Percentiles rank a stretch among this genome's conserved stretches.
Conservation (phyloP, 495 filamentous ascomycete species). For the Podospora tetraspora region DNA sequence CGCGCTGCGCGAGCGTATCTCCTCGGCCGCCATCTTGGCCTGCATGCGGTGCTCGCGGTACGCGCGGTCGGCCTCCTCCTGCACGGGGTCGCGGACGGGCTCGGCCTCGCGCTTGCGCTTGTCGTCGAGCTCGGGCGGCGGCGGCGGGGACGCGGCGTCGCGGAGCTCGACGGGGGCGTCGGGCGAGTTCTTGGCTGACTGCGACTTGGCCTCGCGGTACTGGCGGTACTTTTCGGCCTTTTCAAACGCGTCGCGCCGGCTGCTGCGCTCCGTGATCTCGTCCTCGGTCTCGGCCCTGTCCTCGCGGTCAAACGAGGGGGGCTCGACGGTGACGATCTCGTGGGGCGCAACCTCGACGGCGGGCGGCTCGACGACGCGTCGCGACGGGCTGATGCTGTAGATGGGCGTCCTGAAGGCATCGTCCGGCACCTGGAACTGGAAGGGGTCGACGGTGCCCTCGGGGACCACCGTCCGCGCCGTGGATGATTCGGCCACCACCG, state of each 20-base stretch:
- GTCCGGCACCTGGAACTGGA: slow-evolving; percentile 46
- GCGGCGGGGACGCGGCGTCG: background rate
- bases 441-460: slow-evolving; percentile 39
- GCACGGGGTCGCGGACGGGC: slow-evolving; percentile 37
- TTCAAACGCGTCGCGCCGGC: slow-evolving; percentile 41
- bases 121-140: slow-evolving; percentile 6
- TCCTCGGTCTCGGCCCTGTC: slow-evolving; percentile 11
- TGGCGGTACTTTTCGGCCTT: slow-evolving; percentile 32
- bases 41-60: slow-evolving; percentile 48
- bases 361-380: slow-evolving; percentile 32
- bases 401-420: slow-evolving; percentile 43
- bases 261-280: slow-evolving; percentile 27
- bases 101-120: slow-evolving; percentile 25
- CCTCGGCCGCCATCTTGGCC: slow-evolving; percentile 40
- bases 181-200: slow-evolving; percentile 19
- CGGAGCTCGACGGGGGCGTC: background rate
- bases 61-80: slow-evolving; percentile 45
- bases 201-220: slow-evolving; percentile 29
- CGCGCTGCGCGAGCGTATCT: slow-evolving; percentile 42
- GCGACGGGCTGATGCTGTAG: slow-evolving; percentile 28
- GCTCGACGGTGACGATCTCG: slow-evolving; percentile 32
- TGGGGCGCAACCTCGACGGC: slow-evolving; percentile 43
- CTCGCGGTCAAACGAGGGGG: slow-evolving; percentile 2
- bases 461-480: background rate
- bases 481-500: background rate